These are phyloP conservation scores for Areca catechu DNA, from an alignment of 176 grass and related monocot genomes.

Conservation along the genomic window DNA sequence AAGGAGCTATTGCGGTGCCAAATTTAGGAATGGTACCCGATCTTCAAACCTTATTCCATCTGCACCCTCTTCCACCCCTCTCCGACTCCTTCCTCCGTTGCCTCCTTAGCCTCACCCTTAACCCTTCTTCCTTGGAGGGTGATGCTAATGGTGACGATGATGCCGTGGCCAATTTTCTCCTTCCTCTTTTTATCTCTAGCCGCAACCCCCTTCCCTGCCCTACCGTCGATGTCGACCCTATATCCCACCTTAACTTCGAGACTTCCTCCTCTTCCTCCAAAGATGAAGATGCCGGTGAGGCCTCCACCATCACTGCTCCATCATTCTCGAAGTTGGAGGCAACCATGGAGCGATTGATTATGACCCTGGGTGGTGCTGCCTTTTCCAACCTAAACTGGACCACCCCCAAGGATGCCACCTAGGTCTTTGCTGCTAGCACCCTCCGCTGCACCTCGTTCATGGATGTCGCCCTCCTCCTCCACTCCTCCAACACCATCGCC, in stretches of 20 bases:
- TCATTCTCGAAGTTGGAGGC: no score
- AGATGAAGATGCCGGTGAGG: slow-evolving; percentile 13
- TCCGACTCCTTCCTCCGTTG: slow-evolving; percentile 47
- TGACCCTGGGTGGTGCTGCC: no score
- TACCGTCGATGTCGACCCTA: slow-evolving; percentile 34
- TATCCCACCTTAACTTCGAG: slow-evolving; percentile 47
- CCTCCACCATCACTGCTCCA: no score
- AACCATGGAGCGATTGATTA: no score
- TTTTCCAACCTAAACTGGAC: no score
- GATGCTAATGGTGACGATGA: not conserved
- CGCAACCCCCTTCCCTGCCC: slow-evolving; percentile 34
- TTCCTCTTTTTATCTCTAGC: slow-evolving; percentile 29
- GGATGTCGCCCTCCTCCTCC: no score
- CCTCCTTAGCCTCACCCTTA: slow-evolving; percentile 37
- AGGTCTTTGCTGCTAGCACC: no score
- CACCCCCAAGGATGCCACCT: no score
- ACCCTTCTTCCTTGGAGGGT: not conserved
- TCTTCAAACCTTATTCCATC: slow-evolving; percentile 50
- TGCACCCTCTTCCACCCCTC: slow-evolving; percentile 50
- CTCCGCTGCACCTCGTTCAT: no score
- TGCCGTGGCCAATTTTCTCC: slow-evolving; percentile 36
- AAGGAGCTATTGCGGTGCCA: slow-evolving; percentile 53
- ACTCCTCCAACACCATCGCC: no score
- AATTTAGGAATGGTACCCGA: slow-evolving; percentile 64
- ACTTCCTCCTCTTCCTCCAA: slow-evolving; percentile 22